Evolutionary conservation across 176 grass and related monocot genomes (phyloP).

Genomic region (Oryza longistaminata): DNA sequence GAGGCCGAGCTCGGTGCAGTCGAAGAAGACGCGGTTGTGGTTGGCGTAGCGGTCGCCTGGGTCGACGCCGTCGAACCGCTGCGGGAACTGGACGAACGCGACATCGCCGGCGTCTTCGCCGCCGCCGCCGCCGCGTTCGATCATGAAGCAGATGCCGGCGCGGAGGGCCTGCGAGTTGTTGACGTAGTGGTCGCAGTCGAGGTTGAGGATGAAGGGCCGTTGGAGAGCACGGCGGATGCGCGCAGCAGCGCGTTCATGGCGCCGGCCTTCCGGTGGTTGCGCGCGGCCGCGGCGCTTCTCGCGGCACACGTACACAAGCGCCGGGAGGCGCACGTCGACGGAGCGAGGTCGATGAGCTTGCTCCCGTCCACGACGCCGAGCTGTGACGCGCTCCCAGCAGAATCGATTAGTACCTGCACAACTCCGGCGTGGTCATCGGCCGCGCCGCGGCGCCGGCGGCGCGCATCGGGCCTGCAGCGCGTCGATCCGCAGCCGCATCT

Average conservation of each 20-base stretch:
- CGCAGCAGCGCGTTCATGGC: constrained; percentile 43
- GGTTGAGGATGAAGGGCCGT: constrained; percentile 40
- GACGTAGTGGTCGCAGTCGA: constrained; percentile 47
- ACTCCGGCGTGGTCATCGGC: constrained; percentile 4
- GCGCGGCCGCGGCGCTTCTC: constrained; percentile 5
- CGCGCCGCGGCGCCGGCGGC: neutral
- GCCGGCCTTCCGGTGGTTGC: constrained; percentile 32
- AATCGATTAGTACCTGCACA: neutral
- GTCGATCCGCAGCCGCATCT: constrained; percentile 31
- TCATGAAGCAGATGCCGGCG: constrained; percentile 12
- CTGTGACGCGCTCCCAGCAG: neutral
- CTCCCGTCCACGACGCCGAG: neutral
- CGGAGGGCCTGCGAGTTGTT: constrained; percentile 33
- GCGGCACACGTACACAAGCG: constrained; percentile 20
- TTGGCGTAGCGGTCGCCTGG: constrained; percentile 65
- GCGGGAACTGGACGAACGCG: constrained; percentile 76
- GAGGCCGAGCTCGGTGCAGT: constrained; percentile 72
- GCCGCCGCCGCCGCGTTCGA: constrained; percentile 15
- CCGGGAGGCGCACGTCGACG: constrained; percentile 7
- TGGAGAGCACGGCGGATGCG: constrained; percentile 31
- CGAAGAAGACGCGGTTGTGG: constrained; percentile 81
- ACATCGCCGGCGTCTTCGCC: neutral
- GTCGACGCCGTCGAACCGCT: constrained; percentile 72
- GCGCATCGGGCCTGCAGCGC: constrained; percentile 15
- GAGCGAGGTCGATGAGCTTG: constrained; percentile 1